Base-by-base conservation (phyloP, 805 yeast species). In the Kluyveromyces lactis region DNA sequence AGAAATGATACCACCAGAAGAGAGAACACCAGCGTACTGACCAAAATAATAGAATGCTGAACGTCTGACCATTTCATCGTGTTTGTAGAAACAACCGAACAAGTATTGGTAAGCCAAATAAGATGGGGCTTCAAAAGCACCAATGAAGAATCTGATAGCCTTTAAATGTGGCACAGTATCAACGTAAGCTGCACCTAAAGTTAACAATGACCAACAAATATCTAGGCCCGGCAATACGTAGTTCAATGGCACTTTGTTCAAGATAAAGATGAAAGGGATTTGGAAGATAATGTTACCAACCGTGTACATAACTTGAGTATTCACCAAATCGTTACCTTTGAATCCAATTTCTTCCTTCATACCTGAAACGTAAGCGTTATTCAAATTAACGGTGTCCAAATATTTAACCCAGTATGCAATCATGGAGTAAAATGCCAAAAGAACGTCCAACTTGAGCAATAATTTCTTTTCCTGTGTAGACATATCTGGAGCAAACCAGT, bases 331-430 rank as follows among this genome's bases (percentile, higher is more conserved):
- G 50, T 79, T 75, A 10, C 83, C 84, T 39, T 66, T 50, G 66
- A 82, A 70, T 4, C 66, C 64, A 27, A 80, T 60, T 33, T 66
- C 77, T 47, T 71, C 77, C 42, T 69, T 58, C 74, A 81, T 67
- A 16, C 84, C 81, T 13, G 79, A 71, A 30, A 76, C 78, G 49
- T 79, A 81, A 1, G 86, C 86, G 50, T 79, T 77, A 44, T 69
- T 71, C 41, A 80, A 55, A 55, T 80, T 80, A 23, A 73, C 64
- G 41, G 70, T 73, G 49, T 80, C 86, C 40, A 80, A 58, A 46
- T 72, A 73, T 50, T 78, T 79, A 41, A 79, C 75, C 83, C 83
- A 81, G 56, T 79, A 79, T 1, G 76, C 77, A 42, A 77, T 57
- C 55, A 77, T 71, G 0, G 81, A 67, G 46, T 75, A 75, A 33